A percentile compares a stretch with the other conserved stretches of the same genome.
Conservation (phyloP, 805 yeast species). For the Maudiozyma pseudohumilis region DNA sequence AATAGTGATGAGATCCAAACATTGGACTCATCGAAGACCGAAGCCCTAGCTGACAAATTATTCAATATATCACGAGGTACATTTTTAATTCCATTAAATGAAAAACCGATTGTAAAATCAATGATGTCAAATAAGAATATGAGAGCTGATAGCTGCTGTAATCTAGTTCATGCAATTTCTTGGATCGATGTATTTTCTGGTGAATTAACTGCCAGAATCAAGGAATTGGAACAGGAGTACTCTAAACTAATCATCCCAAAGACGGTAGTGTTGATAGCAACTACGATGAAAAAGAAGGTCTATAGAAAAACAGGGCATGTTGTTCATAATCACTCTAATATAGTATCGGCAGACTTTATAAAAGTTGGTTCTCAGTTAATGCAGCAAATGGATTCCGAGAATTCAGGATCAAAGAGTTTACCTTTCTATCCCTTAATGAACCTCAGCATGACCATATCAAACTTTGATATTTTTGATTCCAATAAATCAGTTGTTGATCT, state of each 20-base stretch:
- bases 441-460: conserved; percentile 43
- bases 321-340: conserved; percentile 6
- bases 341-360: conserved; percentile 21
- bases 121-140: conserved; percentile 88
- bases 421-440: conserved; percentile 40
- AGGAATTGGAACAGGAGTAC: conserved; percentile 60
- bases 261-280: conserved; percentile 35
- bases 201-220: conserved; percentile 60
- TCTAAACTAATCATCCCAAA: conserved; percentile 35
- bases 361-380: conserved; percentile 32
- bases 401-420: conserved; percentile 14
- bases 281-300: conserved; percentile 17
- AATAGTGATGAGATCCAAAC: conserved; percentile 6
- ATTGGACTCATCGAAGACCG: conserved; percentile 34
- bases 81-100: conserved; percentile 41
- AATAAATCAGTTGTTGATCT: conserved; percentile 26
- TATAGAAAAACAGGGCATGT: conserved; percentile 19
- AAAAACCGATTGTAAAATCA: conserved; percentile 58
- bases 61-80: conserved; percentile 59
- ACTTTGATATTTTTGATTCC: conserved; percentile 39
- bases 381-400: conserved; percentile 31
- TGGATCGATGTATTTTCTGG: conserved; percentile 84
- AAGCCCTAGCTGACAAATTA: conserved; percentile 42
- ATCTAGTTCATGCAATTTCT: conserved; percentile 46
- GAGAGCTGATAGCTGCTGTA: conserved; percentile 42